Evolutionary conservation across 495 filamentous ascomycete species (phyloP), one percentile per base, ranked within the genome.

Genomic region (Aspergillus kassunensis): DNA sequence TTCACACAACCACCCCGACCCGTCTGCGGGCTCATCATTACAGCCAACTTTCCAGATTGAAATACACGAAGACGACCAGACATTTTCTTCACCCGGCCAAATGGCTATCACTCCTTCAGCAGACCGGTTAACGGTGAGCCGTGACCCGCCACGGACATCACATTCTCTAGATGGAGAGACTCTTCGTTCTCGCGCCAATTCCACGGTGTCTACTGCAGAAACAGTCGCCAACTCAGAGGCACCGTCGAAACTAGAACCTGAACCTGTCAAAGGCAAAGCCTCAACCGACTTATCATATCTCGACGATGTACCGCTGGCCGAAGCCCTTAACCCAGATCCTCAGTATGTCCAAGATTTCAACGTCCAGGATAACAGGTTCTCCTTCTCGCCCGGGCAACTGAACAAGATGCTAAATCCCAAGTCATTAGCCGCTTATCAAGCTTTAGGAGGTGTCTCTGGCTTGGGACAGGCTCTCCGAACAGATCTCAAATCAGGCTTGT

Each of bases 341-440:
- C 81, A 80, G 8, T 78, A 75, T 51, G 82, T 86, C 50, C 67
- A 67, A 9, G 84, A 87, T 57, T 90, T 88, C 63, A 55, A 78
- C 15, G 79, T 87, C 3, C 66, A 77, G 12, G 69, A 88, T 50
- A 90, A 86, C 56, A 80, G 80, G 3, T 91, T 90, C 58, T 85
- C 84, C 31, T 90, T 82, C 57, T 82, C 77, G 9, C 80, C 85
- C 0, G 87, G 87, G 7, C 79, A 87, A 61, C 69, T 91, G 39
- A 84, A 83, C 60, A 91, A 90, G 59, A 77, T 88, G 70, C 74
- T 87, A 29, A 84, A 88, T 55, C 87, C 87, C 9, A 91, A 91
- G 66, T 88, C 79, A 43, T 65, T 89, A 13, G 74, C 85, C 16
- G 86, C 86, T 6, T 90, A 84, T 53, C 81, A 76, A 44, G 80